Conservation (phyloP, 2,329 filamentous ascomycete genomes). For the Aureobasidium sp. region DNA sequence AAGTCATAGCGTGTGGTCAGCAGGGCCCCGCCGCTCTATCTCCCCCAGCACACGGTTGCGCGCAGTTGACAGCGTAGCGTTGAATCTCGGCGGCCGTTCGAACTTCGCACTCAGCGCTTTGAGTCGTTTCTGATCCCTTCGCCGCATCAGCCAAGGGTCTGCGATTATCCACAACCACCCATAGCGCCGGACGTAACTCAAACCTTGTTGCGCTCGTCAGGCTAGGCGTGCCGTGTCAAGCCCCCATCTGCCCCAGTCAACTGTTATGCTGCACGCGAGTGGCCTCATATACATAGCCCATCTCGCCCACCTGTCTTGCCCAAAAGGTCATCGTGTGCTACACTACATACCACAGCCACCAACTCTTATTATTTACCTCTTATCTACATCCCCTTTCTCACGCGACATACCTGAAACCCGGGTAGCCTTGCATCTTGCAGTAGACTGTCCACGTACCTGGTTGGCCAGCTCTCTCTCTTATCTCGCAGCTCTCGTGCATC, state of each 20-base stretch:
- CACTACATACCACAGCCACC: conserved; percentile 7
- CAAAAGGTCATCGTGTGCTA: conserved; percentile 10
- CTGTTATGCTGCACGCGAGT: background rate
- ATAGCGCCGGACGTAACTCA: conserved; percentile 10
- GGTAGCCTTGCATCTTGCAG: conserved; percentile 8
- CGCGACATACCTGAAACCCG: conserved; percentile 6
- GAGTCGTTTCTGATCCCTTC: conserved; percentile 3
- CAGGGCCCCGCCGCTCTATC: background rate
- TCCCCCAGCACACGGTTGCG: background rate
- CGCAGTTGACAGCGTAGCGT: conserved; percentile 1
- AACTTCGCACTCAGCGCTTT: background rate
- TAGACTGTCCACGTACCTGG: conserved; percentile 11
- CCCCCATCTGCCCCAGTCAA: conserved; percentile 8
- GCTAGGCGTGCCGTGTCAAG: conserved; percentile 11
- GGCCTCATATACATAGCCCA: conserved; percentile 11
- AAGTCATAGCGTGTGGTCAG: background rate
- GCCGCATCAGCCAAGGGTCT: conserved; percentile 9
- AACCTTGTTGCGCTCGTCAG: conserved; percentile 7
- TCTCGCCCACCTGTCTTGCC: conserved; percentile 1
- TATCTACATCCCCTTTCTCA: conserved; percentile 7
- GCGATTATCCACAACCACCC: background rate
- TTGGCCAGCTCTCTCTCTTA: conserved; percentile 10
- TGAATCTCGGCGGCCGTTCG: conserved; percentile 8
- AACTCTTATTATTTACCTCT: background rate
- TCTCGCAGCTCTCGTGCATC: conserved; percentile 7